phyloP scores from a whole-genome alignment of 2,329 filamentous ascomycete species.

The Ramularia endophylla region DNA sequence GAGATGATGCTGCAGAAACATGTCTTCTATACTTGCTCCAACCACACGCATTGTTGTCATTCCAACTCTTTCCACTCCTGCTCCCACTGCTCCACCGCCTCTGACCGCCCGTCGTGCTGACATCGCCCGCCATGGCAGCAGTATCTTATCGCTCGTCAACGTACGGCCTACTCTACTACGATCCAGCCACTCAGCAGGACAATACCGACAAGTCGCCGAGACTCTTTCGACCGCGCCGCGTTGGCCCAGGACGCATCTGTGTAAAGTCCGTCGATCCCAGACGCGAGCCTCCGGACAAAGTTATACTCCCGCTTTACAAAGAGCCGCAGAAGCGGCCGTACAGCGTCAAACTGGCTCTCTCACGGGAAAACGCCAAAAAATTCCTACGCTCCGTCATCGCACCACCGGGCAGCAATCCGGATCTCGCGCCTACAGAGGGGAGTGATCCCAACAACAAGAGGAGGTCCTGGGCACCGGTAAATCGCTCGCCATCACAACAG shows the following conservation, averaged over 20 bases:
- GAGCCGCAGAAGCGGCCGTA: slow-evolving; percentile 17
- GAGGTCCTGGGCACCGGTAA: slow-evolving; percentile 27
- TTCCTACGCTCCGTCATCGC: slow-evolving; percentile 44
- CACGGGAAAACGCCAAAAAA: slow-evolving; percentile 44
- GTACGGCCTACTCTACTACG: slow-evolving; percentile 21
- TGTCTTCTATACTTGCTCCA: slow-evolving; percentile 6
- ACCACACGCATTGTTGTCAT: neutral
- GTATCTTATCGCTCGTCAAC: slow-evolving; percentile 20
- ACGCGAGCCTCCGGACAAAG: neutral
- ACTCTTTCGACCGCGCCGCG: slow-evolving; percentile 47
- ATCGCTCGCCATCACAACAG: slow-evolving; percentile 17
- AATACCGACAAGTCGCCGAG: slow-evolving; percentile 16
- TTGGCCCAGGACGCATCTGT: slow-evolving; percentile 53
- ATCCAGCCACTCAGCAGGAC: slow-evolving; percentile 17
- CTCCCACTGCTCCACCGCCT: slow-evolving; percentile 4
- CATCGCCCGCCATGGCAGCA: slow-evolving; percentile 16
- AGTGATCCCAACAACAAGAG: slow-evolving; percentile 21
- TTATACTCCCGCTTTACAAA: slow-evolving; percentile 26
- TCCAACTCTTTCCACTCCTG: slow-evolving; percentile 5
- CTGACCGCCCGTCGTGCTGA: slow-evolving; percentile 9
- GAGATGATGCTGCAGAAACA: slow-evolving; percentile 6
- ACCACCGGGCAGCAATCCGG: slow-evolving; percentile 8
- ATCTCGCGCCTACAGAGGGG: slow-evolving; percentile 2
- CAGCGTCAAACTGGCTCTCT: slow-evolving; percentile 46
- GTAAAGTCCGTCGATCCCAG: slow-evolving; percentile 46